Percentiles rank a stretch among this genome's conserved stretches.
These are phyloP conservation scores for Dioscorea alata DNA, from an alignment of 106 monocot species.

Conservation along the genomic window DNA sequence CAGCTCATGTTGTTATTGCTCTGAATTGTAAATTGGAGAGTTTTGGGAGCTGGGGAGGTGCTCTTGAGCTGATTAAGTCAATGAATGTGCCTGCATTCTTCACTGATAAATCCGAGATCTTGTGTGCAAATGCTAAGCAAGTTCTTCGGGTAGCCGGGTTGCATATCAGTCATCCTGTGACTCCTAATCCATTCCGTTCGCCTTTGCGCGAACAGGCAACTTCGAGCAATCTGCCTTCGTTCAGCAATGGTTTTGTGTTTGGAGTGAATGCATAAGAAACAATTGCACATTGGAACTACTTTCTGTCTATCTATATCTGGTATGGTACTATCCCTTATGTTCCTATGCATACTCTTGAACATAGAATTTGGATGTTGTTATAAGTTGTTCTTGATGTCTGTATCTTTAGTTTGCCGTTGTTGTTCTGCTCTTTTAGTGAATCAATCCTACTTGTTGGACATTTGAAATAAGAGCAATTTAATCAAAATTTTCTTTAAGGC, in stretches of 20 bases:
- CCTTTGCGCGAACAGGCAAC: constrained; percentile 28
- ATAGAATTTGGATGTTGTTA: too few relatives aligned
- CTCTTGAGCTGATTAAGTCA: constrained; percentile 35
- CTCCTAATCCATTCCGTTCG: constrained; percentile 50
- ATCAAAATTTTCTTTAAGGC: too few relatives aligned
- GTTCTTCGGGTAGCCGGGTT: constrained; percentile 42
- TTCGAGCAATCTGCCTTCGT: constrained; percentile 38
- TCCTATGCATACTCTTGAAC: too few relatives aligned
- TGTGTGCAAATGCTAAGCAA: constrained; percentile 43
- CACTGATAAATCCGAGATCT: constrained; percentile 37
- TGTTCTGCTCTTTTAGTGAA: too few relatives aligned
- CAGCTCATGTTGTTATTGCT: constrained; percentile 38
- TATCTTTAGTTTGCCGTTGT: too few relatives aligned
- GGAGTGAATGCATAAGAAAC: constrained; percentile 37
- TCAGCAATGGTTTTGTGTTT: constrained; percentile 46
- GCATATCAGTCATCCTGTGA: constrained; percentile 45
- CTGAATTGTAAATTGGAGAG: constrained; percentile 46
- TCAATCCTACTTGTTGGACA: too few relatives aligned
- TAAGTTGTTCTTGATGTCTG: too few relatives aligned
- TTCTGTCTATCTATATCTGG: too few relatives aligned
- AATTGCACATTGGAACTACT: background rate
- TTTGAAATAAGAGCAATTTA: too few relatives aligned
- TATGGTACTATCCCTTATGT: too few relatives aligned
- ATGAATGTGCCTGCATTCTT: constrained; percentile 39
- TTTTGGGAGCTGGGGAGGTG: constrained; percentile 44